phyloP scores from a whole-genome alignment of 2,329 filamentous ascomycete species.

The Fusarium sororula region DNA sequence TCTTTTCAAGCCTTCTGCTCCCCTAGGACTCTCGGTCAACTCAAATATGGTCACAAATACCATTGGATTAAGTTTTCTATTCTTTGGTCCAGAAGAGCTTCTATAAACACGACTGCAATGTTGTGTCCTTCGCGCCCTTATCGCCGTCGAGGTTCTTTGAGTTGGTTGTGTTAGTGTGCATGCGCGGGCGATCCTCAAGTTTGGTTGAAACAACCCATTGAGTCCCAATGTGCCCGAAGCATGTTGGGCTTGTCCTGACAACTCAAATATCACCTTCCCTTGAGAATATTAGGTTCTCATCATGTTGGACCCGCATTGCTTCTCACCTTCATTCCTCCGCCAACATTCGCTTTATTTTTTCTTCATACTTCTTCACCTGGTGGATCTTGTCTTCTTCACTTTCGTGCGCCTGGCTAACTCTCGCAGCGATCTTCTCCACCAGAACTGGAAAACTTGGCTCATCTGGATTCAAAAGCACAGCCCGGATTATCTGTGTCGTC shows the following conservation, averaged over 20 bases:
- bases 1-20: constrained; percentile 3
- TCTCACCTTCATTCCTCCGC: not conserved
- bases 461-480: constrained; percentile 10
- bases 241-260: constrained; percentile 11
- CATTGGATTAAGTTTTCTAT: constrained; percentile 4
- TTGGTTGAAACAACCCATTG: constrained; percentile 22
- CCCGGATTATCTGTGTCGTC: constrained; percentile 1
- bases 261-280: not conserved
- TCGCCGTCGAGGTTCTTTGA: constrained; percentile 5
- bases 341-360: not conserved
- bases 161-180: constrained; percentile 21
- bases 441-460: constrained; percentile 10
- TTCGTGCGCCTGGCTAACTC: constrained; percentile 28
- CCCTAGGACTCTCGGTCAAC: not conserved
- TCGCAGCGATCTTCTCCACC: constrained; percentile 24
- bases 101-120: constrained; percentile 6
- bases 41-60: not conserved
- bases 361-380: not conserved
- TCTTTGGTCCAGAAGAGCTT: not conserved
- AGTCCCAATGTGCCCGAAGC: constrained; percentile 22
- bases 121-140: constrained; percentile 7
- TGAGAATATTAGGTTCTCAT: not conserved
- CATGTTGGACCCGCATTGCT: not conserved
- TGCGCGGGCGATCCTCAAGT: constrained; percentile 16
- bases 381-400: constrained; percentile 20